phyloP scores from a whole-genome alignment of 371 early-diverging fungal genomes.

The Globomyces sp. region DNA sequence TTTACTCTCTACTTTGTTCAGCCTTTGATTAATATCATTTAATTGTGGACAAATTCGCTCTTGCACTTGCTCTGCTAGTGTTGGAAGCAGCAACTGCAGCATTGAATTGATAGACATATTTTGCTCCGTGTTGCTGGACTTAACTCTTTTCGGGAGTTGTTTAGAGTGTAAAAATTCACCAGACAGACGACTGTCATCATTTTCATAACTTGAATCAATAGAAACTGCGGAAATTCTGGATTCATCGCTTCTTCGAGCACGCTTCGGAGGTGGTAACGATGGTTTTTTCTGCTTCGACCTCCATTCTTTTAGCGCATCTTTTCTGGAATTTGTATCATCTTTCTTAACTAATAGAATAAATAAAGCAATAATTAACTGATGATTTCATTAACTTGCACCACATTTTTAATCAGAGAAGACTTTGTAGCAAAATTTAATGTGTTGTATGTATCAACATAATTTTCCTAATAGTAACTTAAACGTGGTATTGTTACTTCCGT shows the following conservation, averaged over 20 bases:
- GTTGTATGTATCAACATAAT: conserved; percentile 14
- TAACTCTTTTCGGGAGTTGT: too few species aligned
- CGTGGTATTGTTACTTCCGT: neutral
- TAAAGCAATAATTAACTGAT: conserved; percentile 1
- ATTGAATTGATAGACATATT: too few species aligned
- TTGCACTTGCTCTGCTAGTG: too few species aligned
- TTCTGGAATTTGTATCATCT: conserved; percentile 1
- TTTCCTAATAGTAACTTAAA: neutral
- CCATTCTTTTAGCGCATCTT: conserved; percentile 11
- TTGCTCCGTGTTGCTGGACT: too few species aligned
- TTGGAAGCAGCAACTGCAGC: too few species aligned
- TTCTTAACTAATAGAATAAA: neutral
- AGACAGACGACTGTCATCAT: neutral
- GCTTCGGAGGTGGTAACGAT: neutral
- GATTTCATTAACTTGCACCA: conserved; percentile 25
- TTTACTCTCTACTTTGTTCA: too few species aligned
- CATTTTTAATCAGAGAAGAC: conserved; percentile 32
- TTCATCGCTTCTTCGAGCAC: neutral
- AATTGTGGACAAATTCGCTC: too few species aligned
- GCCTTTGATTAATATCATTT: too few species aligned
- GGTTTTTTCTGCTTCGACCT: neutral
- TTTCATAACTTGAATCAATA: neutral
- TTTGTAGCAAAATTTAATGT: conserved; percentile 36
- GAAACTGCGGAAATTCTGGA: neutral
- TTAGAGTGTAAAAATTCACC: too few species aligned